phyloP scores from a whole-genome alignment of 176 grass and related monocot genomes.

The Poa pratensis region DNA sequence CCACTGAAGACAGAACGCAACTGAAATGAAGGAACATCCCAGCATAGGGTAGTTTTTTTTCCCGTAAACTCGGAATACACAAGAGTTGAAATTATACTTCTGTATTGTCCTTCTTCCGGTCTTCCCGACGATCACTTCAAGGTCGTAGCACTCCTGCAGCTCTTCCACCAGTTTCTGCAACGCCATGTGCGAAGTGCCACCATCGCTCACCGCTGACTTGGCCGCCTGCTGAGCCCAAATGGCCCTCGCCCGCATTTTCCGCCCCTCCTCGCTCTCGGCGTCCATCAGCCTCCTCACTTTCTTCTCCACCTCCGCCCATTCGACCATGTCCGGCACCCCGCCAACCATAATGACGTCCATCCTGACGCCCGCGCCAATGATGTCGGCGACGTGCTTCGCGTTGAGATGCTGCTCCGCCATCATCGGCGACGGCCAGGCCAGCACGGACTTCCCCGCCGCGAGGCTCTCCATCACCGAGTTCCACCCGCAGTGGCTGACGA shows the following conservation, averaged over 20 bases:
- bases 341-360: not conserved
- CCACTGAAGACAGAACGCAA: too few relatives aligned
- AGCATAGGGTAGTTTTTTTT: too few relatives aligned
- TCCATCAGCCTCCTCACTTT: not conserved
- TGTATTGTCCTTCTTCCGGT: not conserved
- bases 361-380: not conserved
- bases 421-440: not conserved
- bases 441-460: not conserved
- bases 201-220: not conserved
- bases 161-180: not conserved
- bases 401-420: not conserved
- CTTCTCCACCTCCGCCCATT: not conserved
- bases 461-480: constrained; percentile 4
- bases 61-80: not conserved
- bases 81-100: not conserved
- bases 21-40: too few relatives aligned
- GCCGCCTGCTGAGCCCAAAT: not conserved
- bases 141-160: not conserved
- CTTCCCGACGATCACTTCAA: not conserved
- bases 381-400: not conserved
- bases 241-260: not conserved
- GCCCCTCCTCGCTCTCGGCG: not conserved
- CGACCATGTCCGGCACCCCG: not conserved
- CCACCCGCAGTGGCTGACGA: constrained; percentile 7
- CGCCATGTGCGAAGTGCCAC: not conserved